A percentile compares a stretch with the other conserved stretches of the same genome.
Evolutionary conservation across 495 filamentous ascomycete species (phyloP).

Genomic region (Talaromyces ruber): DNA sequence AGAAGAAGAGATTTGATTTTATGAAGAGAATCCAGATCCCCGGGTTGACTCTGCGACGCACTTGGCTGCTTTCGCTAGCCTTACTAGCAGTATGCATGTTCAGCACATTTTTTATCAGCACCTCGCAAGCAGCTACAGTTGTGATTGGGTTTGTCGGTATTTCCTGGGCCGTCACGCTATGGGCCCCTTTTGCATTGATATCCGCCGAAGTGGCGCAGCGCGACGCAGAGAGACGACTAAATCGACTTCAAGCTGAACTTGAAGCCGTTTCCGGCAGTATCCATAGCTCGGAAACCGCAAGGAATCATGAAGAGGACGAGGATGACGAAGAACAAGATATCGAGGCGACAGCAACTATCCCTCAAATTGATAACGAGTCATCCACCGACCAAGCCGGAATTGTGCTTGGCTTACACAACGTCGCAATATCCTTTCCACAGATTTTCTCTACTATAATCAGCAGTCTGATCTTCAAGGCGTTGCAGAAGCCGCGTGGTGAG

Average conservation of each 20-base stretch:
- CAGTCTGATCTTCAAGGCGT: slow-evolving; percentile 67
- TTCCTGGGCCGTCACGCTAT: slow-evolving; percentile 81
- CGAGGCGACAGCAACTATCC: slow-evolving; percentile 5
- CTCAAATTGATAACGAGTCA: slow-evolving; percentile 13
- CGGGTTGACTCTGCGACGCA: slow-evolving; percentile 73
- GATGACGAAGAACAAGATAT: slow-evolving; percentile 16
- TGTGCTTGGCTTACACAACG: slow-evolving; percentile 85
- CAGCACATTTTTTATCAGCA: slow-evolving; percentile 67
- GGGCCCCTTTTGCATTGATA: slow-evolving; percentile 91
- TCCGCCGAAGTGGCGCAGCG: slow-evolving; percentile 75
- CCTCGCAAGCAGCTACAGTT: slow-evolving; percentile 55
- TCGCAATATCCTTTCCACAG: slow-evolving; percentile 80
- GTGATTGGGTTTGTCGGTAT: slow-evolving; percentile 74
- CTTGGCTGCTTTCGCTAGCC: slow-evolving; percentile 75
- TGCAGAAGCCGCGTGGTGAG: slow-evolving; percentile 75
- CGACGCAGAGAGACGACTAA: slow-evolving; percentile 57
- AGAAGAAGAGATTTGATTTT: slow-evolving; percentile 10
- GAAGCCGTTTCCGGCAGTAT: neutral
- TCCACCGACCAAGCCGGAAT: slow-evolving; percentile 72
- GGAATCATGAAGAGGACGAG: slow-evolving; percentile 10
- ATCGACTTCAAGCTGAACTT: slow-evolving; percentile 24
- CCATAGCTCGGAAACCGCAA: neutral
- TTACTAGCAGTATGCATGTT: slow-evolving; percentile 73
- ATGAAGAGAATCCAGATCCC: slow-evolving; percentile 59
- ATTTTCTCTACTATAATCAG: slow-evolving; percentile 77